Evolutionary conservation across 192 early-diverging fungal species (phyloP), one percentile per base, ranked within the genome.

Genomic region (Phlyctochytrium arcticum): DNA sequence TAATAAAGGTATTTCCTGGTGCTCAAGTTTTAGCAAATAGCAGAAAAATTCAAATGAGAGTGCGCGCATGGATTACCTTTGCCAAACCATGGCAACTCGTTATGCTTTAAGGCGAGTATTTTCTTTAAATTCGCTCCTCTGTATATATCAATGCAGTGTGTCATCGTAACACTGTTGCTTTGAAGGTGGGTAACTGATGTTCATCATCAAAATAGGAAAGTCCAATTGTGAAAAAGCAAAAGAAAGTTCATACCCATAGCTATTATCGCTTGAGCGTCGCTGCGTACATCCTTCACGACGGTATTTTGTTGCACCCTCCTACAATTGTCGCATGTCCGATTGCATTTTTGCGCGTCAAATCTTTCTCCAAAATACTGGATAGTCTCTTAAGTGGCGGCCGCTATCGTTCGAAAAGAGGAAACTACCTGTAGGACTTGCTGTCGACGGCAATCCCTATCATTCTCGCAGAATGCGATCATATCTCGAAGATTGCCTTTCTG

Each of bases 251-350:
- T 61, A 54, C 89, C 80, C 4, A 90, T 55, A 30, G 62, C 48
- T 33, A 88, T 68, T n/a, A 87, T 68, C 37, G 65, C 60, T 32
- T 68, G 64, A 3, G 81, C 77, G 32, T 84, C 79, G 0, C 69
- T 63, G 8, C 83, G 87, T 31, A 90, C 36, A 63, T 91, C 84
- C 30, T 76, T 68, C 8, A 57, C 57, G 23, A 72, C 54, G n/a
- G 56, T 46, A 19, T 50, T 49, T 2, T 71, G 46, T 30, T 67
- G 59, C n/a, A 54, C 63, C n/a, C n/a, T n/a, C 27, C 75, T 62
- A 70, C 95, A 98, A 74, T 94, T 95, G 69, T 98, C 95, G 62
- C 95, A 98, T 0, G 89, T 90, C 34, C 81, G 73, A 50, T 80
- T 58, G 75, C 95, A 98, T 6, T 73, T 46, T 0, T 46, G n/a